Evolutionary conservation across 495 filamentous ascomycete genomes (phyloP), one percentile per base, ranked within the genome.

Genomic region (Tricharina praecox): DNA sequence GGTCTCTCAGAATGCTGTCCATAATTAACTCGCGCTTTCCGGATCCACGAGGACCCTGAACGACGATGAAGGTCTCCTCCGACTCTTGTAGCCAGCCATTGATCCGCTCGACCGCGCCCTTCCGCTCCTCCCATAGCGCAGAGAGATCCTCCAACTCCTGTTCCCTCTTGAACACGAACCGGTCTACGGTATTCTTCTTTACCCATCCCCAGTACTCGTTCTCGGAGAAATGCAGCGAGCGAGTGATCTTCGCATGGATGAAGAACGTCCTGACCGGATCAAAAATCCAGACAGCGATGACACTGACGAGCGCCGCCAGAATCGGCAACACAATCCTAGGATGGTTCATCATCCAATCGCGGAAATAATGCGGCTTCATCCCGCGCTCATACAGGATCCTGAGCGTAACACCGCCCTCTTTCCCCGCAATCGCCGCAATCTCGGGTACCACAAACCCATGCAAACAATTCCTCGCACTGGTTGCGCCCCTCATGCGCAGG

Each of bases 201-300:
- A 97, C 71, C 87, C 85, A 92, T 42, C 76, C 71, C 59, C 81
- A 76, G 4, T 88, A 52, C 23, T 59, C 64, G 59, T 74, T 87
- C 36, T 90, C 76, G 11, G 71, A 75, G 23, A 85, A 64, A 45
- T 85, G 75, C 48, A 85, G 78, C 0, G 75, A 69, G n/a, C 74
- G 70, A 40, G 82, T 85, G 43, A 97, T 76, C 56, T 93, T 86
- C 21, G 78, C 71, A 54, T 82, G 80, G 64, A 97, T 77, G 64
- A 93, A 95, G 58, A 85, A 93, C 1, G 85, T 88, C 23, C 90
- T 75, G 38, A 86, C 77, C 10, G 90, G 90, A 55, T 97, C 90
- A 56, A 97, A 96, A 0, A 96, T 66, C 13, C 81, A 76, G n/a
- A 93, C 81, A 0, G 87, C 87, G 43, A 93, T 70, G n/a, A 77